phyloP scores from a whole-genome alignment of 495 filamentous ascomycete genomes.

The Neurospora terricola region DNA sequence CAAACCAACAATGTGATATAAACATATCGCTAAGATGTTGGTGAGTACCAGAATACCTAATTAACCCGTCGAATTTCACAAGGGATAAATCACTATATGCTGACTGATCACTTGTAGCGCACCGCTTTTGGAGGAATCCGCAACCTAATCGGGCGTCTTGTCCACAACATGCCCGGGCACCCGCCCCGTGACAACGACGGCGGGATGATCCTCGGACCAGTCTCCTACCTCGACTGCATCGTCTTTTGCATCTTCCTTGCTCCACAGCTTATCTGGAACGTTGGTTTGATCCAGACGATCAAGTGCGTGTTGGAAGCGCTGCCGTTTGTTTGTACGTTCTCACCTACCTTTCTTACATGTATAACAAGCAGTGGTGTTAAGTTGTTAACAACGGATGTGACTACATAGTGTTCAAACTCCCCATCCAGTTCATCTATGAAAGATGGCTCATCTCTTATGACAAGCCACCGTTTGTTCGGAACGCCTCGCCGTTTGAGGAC shows the following conservation, averaged over 20 bases:
- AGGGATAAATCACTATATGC: neutral
- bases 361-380: neutral
- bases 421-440: conserved; percentile 46
- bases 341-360: neutral
- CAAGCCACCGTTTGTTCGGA: conserved; percentile 51
- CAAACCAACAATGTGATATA: neutral
- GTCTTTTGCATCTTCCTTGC: conserved; percentile 55
- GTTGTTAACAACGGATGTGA: neutral
- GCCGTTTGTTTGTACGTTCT: conserved; percentile 55
- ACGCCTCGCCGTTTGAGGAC: conserved; percentile 60
- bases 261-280: conserved; percentile 54
- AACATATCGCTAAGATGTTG: neutral
- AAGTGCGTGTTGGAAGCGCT: conserved; percentile 48
- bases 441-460: conserved; percentile 38
- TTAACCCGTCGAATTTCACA: neutral
- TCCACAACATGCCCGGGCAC: too few species aligned
- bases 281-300: conserved; percentile 45
- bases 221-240: conserved; percentile 63
- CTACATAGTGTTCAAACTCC: conserved; percentile 44
- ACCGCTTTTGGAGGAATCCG: neutral
- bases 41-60: neutral
- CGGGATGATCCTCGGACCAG: conserved; percentile 47
- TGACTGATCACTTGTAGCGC: neutral
- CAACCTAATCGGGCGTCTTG: neutral
- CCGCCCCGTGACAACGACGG: neutral